phyloP scores from a whole-genome alignment of 2,329 filamentous ascomycete species.

The Colletotrichum sp. region DNA sequence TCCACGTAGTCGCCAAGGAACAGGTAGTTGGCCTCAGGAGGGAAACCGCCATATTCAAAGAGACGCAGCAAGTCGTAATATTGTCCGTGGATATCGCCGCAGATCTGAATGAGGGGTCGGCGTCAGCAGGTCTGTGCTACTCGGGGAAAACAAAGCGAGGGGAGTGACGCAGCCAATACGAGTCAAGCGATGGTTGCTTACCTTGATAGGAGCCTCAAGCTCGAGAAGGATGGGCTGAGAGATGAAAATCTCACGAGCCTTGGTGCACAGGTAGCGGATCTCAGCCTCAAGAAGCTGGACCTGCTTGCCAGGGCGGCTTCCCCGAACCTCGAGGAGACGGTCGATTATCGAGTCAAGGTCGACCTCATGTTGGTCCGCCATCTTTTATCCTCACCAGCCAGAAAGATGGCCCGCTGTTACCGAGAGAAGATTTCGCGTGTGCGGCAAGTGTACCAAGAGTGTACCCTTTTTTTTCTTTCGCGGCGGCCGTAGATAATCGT shows the following conservation, averaged over 20 bases:
- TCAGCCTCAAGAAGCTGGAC: slow-evolving; percentile 96
- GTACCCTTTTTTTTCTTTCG: not conserved
- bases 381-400: slow-evolving; percentile 52
- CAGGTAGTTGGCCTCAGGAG: slow-evolving; percentile 98
- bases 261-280: slow-evolving; percentile 97
- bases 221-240: slow-evolving; percentile 98
- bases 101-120: slow-evolving; percentile 70
- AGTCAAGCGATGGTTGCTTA: slow-evolving; percentile 46
- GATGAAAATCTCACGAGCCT: slow-evolving; percentile 99
- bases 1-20: slow-evolving; percentile 99
- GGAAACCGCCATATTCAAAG: slow-evolving; percentile 98
- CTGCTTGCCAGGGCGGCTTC: slow-evolving; percentile 97
- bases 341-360: slow-evolving; percentile 99
- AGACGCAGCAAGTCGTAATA: slow-evolving; percentile 97
- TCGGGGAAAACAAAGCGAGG: not conserved
- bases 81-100: slow-evolving; percentile 98
- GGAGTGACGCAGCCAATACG: not conserved
- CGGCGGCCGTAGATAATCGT: slow-evolving; percentile 18
- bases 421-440: slow-evolving; percentile 22
- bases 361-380: slow-evolving; percentile 81
- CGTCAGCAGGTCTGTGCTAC: slow-evolving; percentile 21
- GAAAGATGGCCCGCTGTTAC: slow-evolving; percentile 44
- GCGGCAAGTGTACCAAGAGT: slow-evolving; percentile 3
- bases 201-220: slow-evolving; percentile 98
- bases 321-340: slow-evolving; percentile 94